Evolutionary conservation across 441 rosid species (phyloP), one percentile per base, ranked within the genome.

Genomic region (Dalechampia spathulata): DNA sequence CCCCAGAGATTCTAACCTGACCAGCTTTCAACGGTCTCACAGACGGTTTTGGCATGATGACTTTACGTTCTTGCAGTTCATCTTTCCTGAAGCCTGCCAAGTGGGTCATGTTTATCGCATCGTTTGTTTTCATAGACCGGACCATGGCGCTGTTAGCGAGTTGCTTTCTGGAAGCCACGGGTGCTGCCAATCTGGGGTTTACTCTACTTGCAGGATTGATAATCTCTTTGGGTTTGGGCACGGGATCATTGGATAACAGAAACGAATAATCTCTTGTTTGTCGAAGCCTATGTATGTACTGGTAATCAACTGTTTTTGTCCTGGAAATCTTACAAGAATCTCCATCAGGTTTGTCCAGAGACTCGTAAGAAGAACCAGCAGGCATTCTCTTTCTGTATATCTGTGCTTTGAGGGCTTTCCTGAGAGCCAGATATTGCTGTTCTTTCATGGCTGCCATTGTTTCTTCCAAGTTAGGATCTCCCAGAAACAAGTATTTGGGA

Each of bases 201-300:
- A 5, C 16, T 39, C n/a, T 39, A 15, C 1, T 3, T 0, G 5
- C 49, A 27, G 26, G 13, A 43, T 15, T 7, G 19, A 26, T 14
- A 37, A 22, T 14, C 27, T 30, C 34, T 8, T 4, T 30, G 8
- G 9, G 1, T 46, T 26, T 37, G 12, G 36, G 53, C 7, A 5
- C 25, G 5, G n/a, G 26, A 4, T 46, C 39, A 11, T 53, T 40
- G 14, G 42, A 19, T 6, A 37, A 15, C 12, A 62, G 10, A 14
- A 38, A 54, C 2, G 49, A 54, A 38, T 62, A 38, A 16, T 62
- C 66, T 54, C 66, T 53, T 53, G 54, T 4, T 40, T 46, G 32
- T 7, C 26, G 21, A 11, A 43, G 7, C 8, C 26, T 44, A 16
- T 25, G 47, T 6, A 25, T 19, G n/a, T n/a, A n/a, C 19, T 52